A percentile compares a stretch with the other conserved stretches of the same genome.
phyloP scores from a whole-genome alignment of 352 stramenopile genomes.

The Plasmopara muralis region DNA sequence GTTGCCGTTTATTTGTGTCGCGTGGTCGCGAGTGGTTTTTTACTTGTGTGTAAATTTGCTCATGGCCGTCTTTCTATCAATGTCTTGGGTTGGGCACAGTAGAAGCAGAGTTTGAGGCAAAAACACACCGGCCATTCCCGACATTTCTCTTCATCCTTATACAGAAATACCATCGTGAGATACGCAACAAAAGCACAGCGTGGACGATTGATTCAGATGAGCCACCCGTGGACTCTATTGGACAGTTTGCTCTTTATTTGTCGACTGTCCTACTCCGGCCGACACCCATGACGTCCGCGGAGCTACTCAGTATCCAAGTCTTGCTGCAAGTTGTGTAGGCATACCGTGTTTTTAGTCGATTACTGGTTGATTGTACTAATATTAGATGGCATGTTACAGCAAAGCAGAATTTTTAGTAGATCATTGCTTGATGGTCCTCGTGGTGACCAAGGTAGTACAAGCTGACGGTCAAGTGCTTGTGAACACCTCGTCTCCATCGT shows the following conservation, averaged over 20 bases:
- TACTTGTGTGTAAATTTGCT: not conserved
- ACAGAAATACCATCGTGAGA: conserved; percentile 81
- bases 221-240: conserved; percentile 75
- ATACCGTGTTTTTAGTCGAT: not conserved
- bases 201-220: conserved; percentile 54
- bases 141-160: conserved; percentile 69
- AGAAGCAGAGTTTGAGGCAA: conserved; percentile 82
- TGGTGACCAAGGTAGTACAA: conserved; percentile 28
- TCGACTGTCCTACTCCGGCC: conserved; percentile 48
- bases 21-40: no score
- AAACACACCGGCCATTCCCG: conserved; percentile 70
- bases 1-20: conserved; percentile 3
- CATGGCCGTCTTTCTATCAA: conserved; percentile 6
- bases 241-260: conserved; percentile 75
- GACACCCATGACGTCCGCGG: conserved; percentile 42
- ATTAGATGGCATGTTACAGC: conserved; percentile 12
- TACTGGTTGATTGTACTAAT: not conserved
- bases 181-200: conserved; percentile 34
- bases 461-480: conserved; percentile 34
- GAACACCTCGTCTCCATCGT: conserved; percentile 22
- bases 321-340: conserved; percentile 83
- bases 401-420: conserved; percentile 43
- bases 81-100: conserved; percentile 38
- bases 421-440: conserved; percentile 28
- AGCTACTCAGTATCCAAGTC: conserved; percentile 67